These are phyloP conservation scores for Gossypium longicalyx DNA, from an alignment of 345 rosid species.

Conservation along the genomic window DNA sequence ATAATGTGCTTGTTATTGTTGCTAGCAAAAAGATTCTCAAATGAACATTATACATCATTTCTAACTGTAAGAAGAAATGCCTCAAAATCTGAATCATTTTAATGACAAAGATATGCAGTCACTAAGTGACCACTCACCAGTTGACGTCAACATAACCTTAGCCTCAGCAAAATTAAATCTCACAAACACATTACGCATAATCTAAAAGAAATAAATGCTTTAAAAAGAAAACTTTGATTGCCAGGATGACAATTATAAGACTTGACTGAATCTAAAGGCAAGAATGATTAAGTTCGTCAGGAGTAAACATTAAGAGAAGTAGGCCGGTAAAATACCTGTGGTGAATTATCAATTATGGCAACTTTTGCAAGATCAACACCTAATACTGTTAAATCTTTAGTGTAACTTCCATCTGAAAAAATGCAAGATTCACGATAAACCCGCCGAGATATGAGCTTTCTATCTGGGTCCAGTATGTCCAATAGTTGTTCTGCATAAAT, in stretches of 20 bases:
- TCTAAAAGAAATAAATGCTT: background rate
- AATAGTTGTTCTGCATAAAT: conserved; percentile 80
- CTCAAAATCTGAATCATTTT: conserved; percentile 6
- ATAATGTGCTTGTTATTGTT: background rate
- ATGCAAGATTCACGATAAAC: conserved; percentile 89
- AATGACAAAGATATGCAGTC: conserved; percentile 7
- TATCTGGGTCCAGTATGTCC: conserved; percentile 73
- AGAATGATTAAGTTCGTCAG: conserved; percentile 11
- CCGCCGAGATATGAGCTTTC: conserved; percentile 66
- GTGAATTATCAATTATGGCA: conserved; percentile 92
- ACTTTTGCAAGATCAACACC: conserved; percentile 94
- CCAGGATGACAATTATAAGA: background rate
- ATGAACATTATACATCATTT: background rate
- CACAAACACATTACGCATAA: conserved; percentile 2
- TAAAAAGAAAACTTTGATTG: background rate
- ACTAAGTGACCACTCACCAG: background rate
- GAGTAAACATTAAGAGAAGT: conserved; percentile 9
- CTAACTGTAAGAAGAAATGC: background rate
- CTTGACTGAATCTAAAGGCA: background rate
- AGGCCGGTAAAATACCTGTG: conserved; percentile 59
- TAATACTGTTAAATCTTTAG: conserved; percentile 85
- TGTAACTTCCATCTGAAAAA: conserved; percentile 79
- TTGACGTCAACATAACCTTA: background rate
- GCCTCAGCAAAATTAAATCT: background rate
- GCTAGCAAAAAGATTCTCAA: background rate